A percentile compares a stretch with the other conserved stretches of the same genome.
Conservation (phyloP, 805 yeast genomes). For the Wickerhamomyces canadensis region DNA sequence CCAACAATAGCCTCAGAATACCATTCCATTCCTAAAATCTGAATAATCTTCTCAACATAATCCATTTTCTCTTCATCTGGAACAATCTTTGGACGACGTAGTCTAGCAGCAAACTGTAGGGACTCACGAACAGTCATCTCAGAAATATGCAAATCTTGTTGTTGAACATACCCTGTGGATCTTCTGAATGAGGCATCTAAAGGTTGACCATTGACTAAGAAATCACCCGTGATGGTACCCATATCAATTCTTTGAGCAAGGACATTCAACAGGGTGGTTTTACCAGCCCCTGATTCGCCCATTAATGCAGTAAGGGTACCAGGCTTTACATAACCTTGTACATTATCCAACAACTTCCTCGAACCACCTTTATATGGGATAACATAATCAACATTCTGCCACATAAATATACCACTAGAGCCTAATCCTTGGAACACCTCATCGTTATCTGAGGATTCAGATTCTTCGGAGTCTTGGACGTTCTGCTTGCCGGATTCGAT, state of each 20-base stretch:
- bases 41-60: slow-evolving; percentile 1
- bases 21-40: neutral
- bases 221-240: slow-evolving; percentile 35
- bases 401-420: slow-evolving; percentile 26
- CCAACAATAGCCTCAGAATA: slow-evolving; percentile 2
- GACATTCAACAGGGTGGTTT: slow-evolving; percentile 61
- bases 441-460: slow-evolving; percentile 4
- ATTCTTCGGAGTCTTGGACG: slow-evolving; percentile 5
- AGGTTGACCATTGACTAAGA: slow-evolving; percentile 1
- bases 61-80: neutral
- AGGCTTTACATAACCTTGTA: slow-evolving; percentile 75
- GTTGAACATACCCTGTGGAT: slow-evolving; percentile 1
- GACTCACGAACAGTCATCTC: slow-evolving; percentile 2
- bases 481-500: slow-evolving; percentile 28
- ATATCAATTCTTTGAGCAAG: slow-evolving; percentile 47
- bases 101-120: slow-evolving; percentile 1
- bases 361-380: slow-evolving; percentile 27
- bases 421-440: slow-evolving; percentile 23
- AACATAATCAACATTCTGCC: slow-evolving; percentile 29
- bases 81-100: neutral
- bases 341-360: slow-evolving; percentile 52
- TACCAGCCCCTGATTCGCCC: slow-evolving; percentile 76
- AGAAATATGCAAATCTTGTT: slow-evolving; percentile 1
- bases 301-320: slow-evolving; percentile 68
- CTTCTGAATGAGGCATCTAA: slow-evolving; percentile 1